Conservation (phyloP, 2,329 filamentous ascomycete species). For the Periconia sp. region DNA sequence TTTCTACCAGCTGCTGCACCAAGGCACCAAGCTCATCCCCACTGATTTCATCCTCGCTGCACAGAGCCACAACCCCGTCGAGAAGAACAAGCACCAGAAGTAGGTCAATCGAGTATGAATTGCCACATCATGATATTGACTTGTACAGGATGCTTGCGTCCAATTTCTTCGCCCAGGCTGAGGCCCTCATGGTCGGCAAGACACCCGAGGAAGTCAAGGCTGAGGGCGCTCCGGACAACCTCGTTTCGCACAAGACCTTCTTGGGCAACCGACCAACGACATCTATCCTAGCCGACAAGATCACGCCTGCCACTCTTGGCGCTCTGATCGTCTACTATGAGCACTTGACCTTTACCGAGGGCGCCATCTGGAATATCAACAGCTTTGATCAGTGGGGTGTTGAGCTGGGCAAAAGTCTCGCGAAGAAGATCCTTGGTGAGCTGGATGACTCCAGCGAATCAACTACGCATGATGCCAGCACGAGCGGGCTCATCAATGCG, state of each 20-base stretch:
- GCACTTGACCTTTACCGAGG: slow-evolving; percentile 97
- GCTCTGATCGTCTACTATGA: slow-evolving; percentile 99
- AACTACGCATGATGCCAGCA: slow-evolving; percentile 81
- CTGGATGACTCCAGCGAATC: slow-evolving; percentile 78
- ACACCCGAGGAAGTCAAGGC: slow-evolving; percentile 78
- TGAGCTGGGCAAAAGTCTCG: slow-evolving; percentile 93
- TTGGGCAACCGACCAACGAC: slow-evolving; percentile 96
- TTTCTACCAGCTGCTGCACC: slow-evolving; percentile 99
- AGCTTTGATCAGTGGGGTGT: slow-evolving; percentile 99
- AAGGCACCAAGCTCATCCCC: slow-evolving; percentile 98
- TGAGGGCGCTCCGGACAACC: slow-evolving; percentile 73
- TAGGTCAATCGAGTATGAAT: slow-evolving; percentile 27
- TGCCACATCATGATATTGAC: slow-evolving; percentile 21
- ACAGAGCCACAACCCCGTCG: slow-evolving; percentile 94
- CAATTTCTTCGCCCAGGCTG: slow-evolving; percentile 89
- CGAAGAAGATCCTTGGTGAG: slow-evolving; percentile 73
- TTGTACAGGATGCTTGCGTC: slow-evolving; percentile 76
- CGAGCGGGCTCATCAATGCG: slow-evolving; percentile 84
- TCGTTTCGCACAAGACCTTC: slow-evolving; percentile 99
- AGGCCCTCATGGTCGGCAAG: slow-evolving; percentile 91
- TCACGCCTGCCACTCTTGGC: slow-evolving; percentile 91
- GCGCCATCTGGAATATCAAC: slow-evolving; percentile 99
- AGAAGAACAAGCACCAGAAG: slow-evolving; percentile 92
- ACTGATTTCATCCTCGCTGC: slow-evolving; percentile 97
- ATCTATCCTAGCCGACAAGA: slow-evolving; percentile 89